Percentiles rank a stretch among this genome's conserved stretches.
Conservation (phyloP, 768 basidiomycete species). For the Lenzites betulinus region DNA sequence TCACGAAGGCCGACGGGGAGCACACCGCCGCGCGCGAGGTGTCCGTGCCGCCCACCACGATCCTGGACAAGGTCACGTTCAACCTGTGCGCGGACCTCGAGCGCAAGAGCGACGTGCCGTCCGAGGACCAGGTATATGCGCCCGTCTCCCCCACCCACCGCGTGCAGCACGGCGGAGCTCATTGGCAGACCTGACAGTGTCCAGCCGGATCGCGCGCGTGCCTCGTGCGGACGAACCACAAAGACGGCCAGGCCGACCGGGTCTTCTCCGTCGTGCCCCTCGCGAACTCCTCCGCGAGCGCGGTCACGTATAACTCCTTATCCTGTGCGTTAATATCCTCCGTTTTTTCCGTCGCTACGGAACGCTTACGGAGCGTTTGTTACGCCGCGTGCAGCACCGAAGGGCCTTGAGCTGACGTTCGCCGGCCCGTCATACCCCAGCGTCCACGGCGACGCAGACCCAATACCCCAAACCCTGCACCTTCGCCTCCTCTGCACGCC, state of each 20-base stretch:
- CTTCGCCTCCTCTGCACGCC: constrained; percentile 61
- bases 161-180: background rate
- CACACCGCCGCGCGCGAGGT: constrained; percentile 53
- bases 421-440: constrained; percentile 65
- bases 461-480: constrained; percentile 58
- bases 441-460: constrained; percentile 39
- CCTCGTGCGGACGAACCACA: constrained; percentile 66
- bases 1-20: constrained; percentile 55
- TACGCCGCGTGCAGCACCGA: constrained; percentile 41
- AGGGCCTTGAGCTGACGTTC: constrained; percentile 57
- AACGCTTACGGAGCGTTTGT: no score
- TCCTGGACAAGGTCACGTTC: constrained; percentile 61
- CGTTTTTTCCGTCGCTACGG: background rate
- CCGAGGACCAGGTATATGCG: constrained; percentile 69
- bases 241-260: constrained; percentile 54
- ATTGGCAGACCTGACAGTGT: constrained; percentile 50
- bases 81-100: constrained; percentile 67
- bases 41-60: constrained; percentile 63
- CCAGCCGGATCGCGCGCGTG: constrained; percentile 70
- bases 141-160: background rate
- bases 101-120: constrained; percentile 44
- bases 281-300: constrained; percentile 42
- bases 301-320: constrained; percentile 30
- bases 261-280: constrained; percentile 78
- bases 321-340: constrained; percentile 41